phyloP scores from a whole-genome alignment of 1,284 basidiomycete genomes.

The Austroboletus novae-zelandiae region DNA sequence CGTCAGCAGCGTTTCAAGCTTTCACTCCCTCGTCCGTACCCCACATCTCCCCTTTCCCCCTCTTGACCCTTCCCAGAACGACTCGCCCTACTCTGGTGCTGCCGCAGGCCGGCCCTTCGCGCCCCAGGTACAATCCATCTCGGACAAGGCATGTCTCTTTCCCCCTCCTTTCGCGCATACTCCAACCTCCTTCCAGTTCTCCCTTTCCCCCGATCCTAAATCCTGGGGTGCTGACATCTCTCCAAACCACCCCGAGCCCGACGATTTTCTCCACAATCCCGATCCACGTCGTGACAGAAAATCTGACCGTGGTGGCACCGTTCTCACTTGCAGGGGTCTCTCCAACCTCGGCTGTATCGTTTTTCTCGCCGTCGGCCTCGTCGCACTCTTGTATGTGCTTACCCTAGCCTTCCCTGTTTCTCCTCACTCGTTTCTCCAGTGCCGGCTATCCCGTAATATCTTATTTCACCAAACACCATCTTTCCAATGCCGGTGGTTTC shows the following conservation, averaged over 20 bases:
- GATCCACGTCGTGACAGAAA: slow-evolving; percentile 69
- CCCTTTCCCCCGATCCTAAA: slow-evolving; percentile 67
- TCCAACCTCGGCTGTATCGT: slow-evolving; percentile 76
- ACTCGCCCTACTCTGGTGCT: slow-evolving; percentile 42
- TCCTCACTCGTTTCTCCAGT: slow-evolving; percentile 35
- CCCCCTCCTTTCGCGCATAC: not conserved
- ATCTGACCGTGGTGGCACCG: slow-evolving; percentile 55
- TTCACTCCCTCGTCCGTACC: slow-evolving; percentile 41
- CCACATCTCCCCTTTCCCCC: not conserved
- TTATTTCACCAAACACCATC: slow-evolving; percentile 53
- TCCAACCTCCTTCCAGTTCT: slow-evolving; percentile 48
- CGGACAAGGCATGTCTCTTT: slow-evolving; percentile 42
- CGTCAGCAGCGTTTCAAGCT: slow-evolving; percentile 39
- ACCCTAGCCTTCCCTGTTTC: not conserved
- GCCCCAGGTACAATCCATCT: slow-evolving; percentile 37
- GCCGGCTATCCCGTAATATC: slow-evolving; percentile 82
- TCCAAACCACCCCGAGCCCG: slow-evolving; percentile 55
- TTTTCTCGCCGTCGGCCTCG: slow-evolving; percentile 56
- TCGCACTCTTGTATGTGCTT: slow-evolving; percentile 68
- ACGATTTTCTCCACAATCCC: slow-evolving; percentile 74
- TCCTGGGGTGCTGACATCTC: slow-evolving; percentile 68
- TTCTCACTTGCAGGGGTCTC: slow-evolving; percentile 72
- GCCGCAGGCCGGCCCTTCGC: slow-evolving; percentile 24
- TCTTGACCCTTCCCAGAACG: slow-evolving; percentile 30
- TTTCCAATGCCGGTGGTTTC: slow-evolving; percentile 62